phyloP scores from a whole-genome alignment of 148 eudicot species.

The Fallopia convolvulus region DNA sequence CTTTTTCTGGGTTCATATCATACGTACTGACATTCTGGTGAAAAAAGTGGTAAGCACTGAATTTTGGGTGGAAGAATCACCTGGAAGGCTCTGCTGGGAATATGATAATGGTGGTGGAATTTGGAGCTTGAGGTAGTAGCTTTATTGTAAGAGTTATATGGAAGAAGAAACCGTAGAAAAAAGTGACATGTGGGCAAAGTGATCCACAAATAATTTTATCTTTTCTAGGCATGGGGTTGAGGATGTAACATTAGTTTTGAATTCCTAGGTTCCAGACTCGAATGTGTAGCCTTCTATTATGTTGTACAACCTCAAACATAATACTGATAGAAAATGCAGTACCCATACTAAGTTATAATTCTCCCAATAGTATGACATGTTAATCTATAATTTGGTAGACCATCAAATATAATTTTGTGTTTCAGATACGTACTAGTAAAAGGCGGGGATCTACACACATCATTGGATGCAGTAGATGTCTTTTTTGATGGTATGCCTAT shows the following conservation, averaged over 20 bases:
- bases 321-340: not conserved
- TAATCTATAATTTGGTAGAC: no score
- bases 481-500: slow-evolving; percentile 76
- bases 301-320: not conserved
- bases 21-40: no score
- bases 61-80: not conserved
- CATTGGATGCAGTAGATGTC: slow-evolving; percentile 78
- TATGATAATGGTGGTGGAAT: not conserved
- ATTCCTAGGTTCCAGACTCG: not conserved
- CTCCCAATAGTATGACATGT: not conserved
- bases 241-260: not conserved
- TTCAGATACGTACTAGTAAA: slow-evolving; percentile 88
- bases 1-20: not conserved
- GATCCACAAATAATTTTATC: not conserved
- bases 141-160: not conserved
- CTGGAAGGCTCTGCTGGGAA: not conserved
- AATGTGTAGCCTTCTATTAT: not conserved
- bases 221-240: not conserved
- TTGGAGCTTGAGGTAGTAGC: not conserved
- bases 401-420: not conserved
- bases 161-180: not conserved
- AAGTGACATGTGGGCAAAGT: not conserved
- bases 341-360: not conserved
- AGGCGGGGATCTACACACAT: slow-evolving; percentile 80
- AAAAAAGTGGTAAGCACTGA: not conserved